Conservation (phyloP, 805 yeast genomes). For the Candida coquimbonensis region DNA sequence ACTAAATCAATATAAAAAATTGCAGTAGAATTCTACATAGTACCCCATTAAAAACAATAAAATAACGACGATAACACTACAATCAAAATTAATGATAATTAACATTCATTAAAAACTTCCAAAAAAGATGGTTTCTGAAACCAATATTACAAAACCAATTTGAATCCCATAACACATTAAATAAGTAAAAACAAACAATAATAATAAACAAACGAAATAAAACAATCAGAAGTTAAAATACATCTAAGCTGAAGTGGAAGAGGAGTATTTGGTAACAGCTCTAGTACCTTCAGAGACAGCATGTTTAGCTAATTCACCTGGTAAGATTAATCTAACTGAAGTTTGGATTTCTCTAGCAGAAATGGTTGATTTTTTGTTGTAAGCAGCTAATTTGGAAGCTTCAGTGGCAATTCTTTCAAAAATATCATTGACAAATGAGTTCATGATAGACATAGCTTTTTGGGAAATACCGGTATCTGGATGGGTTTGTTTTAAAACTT, state of each 20-base stretch:
- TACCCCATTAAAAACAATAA: too few species aligned
- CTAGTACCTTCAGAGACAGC: constrained; percentile 99
- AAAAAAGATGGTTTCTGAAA: background rate
- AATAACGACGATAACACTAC: background rate
- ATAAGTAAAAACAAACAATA: constrained; percentile 8
- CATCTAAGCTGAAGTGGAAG: constrained; percentile 40
- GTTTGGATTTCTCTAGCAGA: constrained; percentile 99
- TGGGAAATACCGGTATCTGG: constrained; percentile 99
- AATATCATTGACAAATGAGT: constrained; percentile 96
- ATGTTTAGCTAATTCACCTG: constrained; percentile 98
- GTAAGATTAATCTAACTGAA: constrained; percentile 95
- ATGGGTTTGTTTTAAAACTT: constrained; percentile 97
- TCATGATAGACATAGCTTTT: constrained; percentile 97
- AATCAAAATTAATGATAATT: background rate
- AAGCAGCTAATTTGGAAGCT: constrained; percentile 97
- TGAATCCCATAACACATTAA: constrained; percentile 12
- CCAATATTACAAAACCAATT: constrained; percentile 8
- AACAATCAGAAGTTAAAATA: background rate
- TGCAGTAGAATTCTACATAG: too few species aligned
- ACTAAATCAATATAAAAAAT: too few species aligned
- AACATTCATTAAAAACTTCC: background rate
- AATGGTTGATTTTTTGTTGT: constrained; percentile 97
- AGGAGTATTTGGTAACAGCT: constrained; percentile 96
- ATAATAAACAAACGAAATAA: constrained; percentile 8
- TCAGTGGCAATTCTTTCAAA: constrained; percentile 97